Percentiles rank a stretch among this genome's conserved stretches.
These are phyloP conservation scores for Flaveria linearis DNA, from an alignment of 129 eudicot genomes.

Conservation along the genomic window DNA sequence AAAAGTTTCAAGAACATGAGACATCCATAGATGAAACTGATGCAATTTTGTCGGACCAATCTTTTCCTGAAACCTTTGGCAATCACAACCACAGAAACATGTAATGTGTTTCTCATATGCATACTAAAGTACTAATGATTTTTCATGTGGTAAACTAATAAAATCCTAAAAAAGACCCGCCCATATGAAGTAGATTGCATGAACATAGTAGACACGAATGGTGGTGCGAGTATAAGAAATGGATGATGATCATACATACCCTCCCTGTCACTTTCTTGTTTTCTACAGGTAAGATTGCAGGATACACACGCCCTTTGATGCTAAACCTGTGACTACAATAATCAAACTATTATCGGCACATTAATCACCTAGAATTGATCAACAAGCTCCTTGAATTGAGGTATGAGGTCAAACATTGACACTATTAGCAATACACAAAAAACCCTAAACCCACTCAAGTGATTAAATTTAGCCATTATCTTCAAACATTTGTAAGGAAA, in stretches of 20 bases:
- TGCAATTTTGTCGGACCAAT: not conserved
- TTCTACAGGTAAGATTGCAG: conserved; percentile 79
- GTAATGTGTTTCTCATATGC: not conserved
- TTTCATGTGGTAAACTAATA: not conserved
- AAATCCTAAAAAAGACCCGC: not conserved
- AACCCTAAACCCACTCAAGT: not conserved
- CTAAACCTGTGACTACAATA: conserved; percentile 76
- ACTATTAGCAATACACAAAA: not conserved
- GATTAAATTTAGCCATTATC: not conserved
- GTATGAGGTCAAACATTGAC: not conserved
- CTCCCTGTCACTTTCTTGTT: conserved; percentile 68
- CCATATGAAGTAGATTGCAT: not conserved
- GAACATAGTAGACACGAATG: not conserved
- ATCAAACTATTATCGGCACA: not conserved
- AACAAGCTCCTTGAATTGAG: conserved; percentile 13
- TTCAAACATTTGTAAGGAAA: not conserved
- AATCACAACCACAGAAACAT: not conserved
- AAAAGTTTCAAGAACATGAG: not conserved
- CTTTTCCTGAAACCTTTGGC: not conserved
- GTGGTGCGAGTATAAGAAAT: conserved; percentile 21
- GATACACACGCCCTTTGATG: conserved; percentile 85
- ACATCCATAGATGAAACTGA: not conserved
- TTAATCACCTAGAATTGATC: not conserved
- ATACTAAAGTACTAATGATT: not conserved
- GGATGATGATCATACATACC: conserved; percentile 47